Percentiles rank a stretch among this genome's conserved stretches.
These are phyloP conservation scores for Colletotrichum orbiculare DNA, from an alignment of 2,329 filamentous ascomycete genomes.

Conservation along the genomic window DNA sequence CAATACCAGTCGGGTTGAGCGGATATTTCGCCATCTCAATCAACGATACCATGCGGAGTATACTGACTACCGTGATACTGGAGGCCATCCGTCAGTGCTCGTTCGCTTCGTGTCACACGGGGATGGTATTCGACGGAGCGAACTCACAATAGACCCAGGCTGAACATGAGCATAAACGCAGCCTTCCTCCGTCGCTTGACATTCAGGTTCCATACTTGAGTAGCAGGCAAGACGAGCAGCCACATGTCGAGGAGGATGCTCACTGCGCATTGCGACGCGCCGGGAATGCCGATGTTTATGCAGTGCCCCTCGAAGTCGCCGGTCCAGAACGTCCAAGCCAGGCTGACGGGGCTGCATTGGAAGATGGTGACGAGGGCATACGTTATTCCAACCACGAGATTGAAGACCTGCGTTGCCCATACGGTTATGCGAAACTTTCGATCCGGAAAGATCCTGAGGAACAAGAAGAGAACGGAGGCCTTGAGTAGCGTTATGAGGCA, in stretches of 20 bases:
- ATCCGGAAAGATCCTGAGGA: conserved; percentile 50
- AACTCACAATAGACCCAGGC: conserved; percentile 13
- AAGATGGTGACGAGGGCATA: conserved; percentile 49
- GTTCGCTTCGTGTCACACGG: background rate
- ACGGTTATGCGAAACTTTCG: conserved; percentile 40
- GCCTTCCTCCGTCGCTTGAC: background rate
- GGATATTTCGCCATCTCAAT: background rate
- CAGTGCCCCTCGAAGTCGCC: background rate
- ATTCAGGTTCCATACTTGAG: conserved; percentile 1
- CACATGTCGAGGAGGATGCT: conserved; percentile 6
- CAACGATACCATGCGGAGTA: background rate
- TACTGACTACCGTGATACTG: conserved; percentile 5
- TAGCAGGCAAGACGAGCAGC: conserved; percentile 1
- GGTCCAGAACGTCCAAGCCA: conserved; percentile 1
- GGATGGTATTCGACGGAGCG: no score
- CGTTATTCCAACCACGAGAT: conserved; percentile 22
- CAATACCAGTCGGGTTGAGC: conserved; percentile 1
- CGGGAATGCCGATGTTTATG: background rate
- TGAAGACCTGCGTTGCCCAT: conserved; percentile 35
- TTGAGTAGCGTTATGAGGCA: conserved; percentile 51
- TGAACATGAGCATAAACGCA: background rate
- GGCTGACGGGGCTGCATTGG: background rate
- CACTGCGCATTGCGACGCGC: background rate
- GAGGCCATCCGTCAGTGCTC: no score
- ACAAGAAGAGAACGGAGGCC: conserved; percentile 50